These are phyloP conservation scores for Microcyclosporella mali DNA, from an alignment of 2,329 filamentous ascomycete genomes.

Conservation along the genomic window DNA sequence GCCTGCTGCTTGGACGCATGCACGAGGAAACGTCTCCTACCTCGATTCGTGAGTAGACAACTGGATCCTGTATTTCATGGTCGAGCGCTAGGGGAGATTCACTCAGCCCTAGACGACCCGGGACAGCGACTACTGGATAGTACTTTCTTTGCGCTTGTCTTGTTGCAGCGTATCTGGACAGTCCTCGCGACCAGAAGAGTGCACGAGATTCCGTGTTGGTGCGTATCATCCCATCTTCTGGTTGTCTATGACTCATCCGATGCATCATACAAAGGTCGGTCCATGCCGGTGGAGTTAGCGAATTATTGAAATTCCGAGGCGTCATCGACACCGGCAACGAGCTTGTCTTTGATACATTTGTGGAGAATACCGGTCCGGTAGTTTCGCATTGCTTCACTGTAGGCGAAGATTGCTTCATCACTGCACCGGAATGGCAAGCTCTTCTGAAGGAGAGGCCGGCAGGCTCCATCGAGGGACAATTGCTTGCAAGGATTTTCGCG, in stretches of 20 bases:
- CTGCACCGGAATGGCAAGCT: conserved; percentile 2
- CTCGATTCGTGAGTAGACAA: neutral
- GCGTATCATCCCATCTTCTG: neutral
- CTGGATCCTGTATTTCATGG: neutral
- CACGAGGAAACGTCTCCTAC: neutral
- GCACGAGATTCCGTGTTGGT: conserved; percentile 1
- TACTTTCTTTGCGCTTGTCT: conserved; percentile 1
- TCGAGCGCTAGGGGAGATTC: neutral
- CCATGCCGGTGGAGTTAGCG: conserved; percentile 2
- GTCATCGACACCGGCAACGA: neutral
- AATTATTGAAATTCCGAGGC: neutral
- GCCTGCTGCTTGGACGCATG: conserved; percentile 3
- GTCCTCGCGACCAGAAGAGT: neutral
- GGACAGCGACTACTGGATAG: neutral
- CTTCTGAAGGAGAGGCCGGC: neutral
- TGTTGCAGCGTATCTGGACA: neutral
- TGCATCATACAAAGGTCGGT: neutral
- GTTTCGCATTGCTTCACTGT: neutral
- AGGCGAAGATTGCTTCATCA: conserved; percentile 2
- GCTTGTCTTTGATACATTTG: neutral
- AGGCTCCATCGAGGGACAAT: neutral
- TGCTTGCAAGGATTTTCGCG: neutral
- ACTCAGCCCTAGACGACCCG: neutral
- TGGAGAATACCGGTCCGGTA: conserved; percentile 3
- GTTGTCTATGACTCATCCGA: too few species aligned